Conservation (phyloP, 2,329 filamentous ascomycete genomes). For the Diaporthe amygdali region DNA sequence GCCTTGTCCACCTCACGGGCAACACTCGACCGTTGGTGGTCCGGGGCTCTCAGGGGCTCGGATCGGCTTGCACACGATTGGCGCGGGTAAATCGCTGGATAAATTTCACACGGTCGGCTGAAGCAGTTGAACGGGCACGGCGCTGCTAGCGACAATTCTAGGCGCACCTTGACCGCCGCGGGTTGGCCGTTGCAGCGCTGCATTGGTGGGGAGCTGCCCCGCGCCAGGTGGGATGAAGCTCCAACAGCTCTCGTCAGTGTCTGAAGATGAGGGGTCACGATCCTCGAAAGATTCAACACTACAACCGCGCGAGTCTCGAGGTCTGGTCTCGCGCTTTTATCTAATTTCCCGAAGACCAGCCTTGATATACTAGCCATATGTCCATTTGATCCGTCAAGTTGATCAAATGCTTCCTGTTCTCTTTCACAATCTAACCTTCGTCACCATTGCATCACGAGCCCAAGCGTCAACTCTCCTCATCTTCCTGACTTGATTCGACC, state of each 20-base stretch:
- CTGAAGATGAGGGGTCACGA: slow-evolving; percentile 3
- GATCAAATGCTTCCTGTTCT: neutral
- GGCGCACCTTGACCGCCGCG: neutral
- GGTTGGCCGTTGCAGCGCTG: neutral
- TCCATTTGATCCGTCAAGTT: neutral
- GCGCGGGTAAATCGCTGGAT: slow-evolving; percentile 1
- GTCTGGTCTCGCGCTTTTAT: neutral
- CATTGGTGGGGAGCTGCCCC: neutral
- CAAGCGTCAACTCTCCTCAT: neutral
- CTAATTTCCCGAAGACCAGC: neutral
- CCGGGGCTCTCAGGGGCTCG: neutral
- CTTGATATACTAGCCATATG: neutral
- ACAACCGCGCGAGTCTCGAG: slow-evolving; percentile 2
- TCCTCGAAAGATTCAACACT: neutral
- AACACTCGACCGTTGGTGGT: neutral
- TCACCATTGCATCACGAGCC: slow-evolving; percentile 17
- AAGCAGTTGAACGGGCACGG: neutral
- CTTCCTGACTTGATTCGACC: neutral
- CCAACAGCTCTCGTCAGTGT: neutral
- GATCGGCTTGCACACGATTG: neutral
- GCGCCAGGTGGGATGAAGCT: neutral
- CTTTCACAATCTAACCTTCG: neutral
- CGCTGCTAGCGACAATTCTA: neutral
- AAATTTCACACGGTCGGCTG: neutral
- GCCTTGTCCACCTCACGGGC: slow-evolving; percentile 6